Conservation (phyloP, 306 rosid genomes). For the Nissolia schottii region DNA sequence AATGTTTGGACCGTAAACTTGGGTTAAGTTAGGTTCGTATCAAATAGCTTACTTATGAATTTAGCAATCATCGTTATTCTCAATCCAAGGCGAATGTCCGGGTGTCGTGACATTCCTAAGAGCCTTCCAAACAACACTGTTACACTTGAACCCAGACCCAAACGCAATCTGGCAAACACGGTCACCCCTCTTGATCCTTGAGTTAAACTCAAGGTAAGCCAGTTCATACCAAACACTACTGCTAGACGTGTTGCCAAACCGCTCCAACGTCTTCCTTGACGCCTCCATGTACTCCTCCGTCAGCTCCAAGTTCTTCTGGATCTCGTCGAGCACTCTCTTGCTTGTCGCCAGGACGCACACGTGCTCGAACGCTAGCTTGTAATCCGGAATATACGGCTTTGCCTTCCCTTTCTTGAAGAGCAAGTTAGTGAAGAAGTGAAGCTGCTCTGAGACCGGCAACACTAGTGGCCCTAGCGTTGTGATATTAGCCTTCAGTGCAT, state of each 20-base stretch:
- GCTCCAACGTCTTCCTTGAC: conserved; percentile 54
- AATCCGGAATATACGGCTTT: too few relatives aligned
- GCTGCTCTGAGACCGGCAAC: conserved; percentile 49
- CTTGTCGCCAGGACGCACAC: too few relatives aligned
- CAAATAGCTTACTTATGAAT: too few relatives aligned
- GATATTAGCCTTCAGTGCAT: conserved; percentile 48
- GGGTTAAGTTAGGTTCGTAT: too few relatives aligned
- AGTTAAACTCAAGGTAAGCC: conserved; percentile 46
- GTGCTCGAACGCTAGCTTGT: too few relatives aligned
- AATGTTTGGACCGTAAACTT: too few relatives aligned
- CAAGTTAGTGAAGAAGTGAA: conserved; percentile 47
- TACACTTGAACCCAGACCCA: conserved; percentile 50
- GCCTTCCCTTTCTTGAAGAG: background rate
- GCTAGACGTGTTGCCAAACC: conserved; percentile 68
- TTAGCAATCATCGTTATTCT: conserved; percentile 4
- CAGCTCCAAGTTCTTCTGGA: conserved; percentile 41
- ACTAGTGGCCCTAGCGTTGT: conserved; percentile 53
- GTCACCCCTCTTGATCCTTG: conserved; percentile 41
- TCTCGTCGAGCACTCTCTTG: conserved; percentile 18
- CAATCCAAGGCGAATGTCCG: conserved; percentile 45
- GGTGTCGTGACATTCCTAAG: conserved; percentile 35
- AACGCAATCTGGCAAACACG: conserved; percentile 49
- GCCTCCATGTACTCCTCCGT: conserved; percentile 57
- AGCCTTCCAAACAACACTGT: conserved; percentile 52
- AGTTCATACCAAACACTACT: conserved; percentile 65